Conservation (phyloP, 176 grass and related monocot genomes). For the Aegilops longissima region DNA sequence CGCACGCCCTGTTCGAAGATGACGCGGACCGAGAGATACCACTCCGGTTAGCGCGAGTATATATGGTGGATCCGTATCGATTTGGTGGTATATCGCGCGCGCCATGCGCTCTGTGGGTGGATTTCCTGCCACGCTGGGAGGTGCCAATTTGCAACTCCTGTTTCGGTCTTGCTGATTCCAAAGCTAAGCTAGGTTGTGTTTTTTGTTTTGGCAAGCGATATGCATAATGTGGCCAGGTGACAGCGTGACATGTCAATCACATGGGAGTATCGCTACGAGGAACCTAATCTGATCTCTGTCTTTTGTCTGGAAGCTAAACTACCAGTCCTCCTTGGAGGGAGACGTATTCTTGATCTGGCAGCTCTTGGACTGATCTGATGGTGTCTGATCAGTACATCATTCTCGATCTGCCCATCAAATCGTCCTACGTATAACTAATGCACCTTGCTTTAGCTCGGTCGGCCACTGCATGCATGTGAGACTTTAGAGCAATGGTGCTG, state of each 20-base stretch:
- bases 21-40: background rate
- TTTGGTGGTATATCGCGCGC: background rate
- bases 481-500: background rate
- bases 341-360: constrained; percentile 24
- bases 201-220: background rate
- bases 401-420: background rate
- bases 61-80: background rate
- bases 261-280: constrained; percentile 41
- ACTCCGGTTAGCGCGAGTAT: background rate
- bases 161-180: no score
- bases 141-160: background rate
- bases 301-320: constrained; percentile 38
- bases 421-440: background rate
- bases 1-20: background rate
- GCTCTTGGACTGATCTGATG: constrained; percentile 19
- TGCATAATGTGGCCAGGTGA: background rate
- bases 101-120: background rate
- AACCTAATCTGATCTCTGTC: constrained; percentile 49
- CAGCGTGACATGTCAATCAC: constrained; percentile 37
- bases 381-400: background rate
- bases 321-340: constrained; percentile 33
- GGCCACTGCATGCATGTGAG: background rate
- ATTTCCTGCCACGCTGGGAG: background rate
- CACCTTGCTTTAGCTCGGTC: background rate
- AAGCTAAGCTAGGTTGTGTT: background rate